phyloP scores from a whole-genome alignment of 805 yeast genomes.

The Saccharomycopsis fermentans region DNA sequence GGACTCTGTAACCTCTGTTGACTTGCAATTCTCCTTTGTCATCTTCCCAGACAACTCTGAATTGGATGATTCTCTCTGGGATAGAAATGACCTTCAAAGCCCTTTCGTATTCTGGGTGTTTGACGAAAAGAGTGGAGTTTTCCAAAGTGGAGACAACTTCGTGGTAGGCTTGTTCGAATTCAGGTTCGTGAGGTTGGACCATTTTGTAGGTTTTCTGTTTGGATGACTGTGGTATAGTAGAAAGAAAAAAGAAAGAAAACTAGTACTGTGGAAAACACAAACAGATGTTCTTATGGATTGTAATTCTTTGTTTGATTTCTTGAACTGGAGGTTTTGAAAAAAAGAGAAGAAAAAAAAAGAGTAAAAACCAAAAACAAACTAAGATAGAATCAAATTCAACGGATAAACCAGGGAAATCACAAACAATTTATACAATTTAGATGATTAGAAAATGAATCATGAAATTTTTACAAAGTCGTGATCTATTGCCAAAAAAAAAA shows the following conservation, averaged over 20 bases:
- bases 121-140: conserved; percentile 81
- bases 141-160: conserved; percentile 82
- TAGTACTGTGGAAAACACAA: not conserved
- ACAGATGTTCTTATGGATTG: not conserved
- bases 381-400: no score
- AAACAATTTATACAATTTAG: not conserved
- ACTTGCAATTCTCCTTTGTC: conserved; percentile 87
- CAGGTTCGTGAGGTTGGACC: conserved; percentile 69
- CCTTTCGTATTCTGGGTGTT: conserved; percentile 83
- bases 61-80: conserved; percentile 93
- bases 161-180: conserved; percentile 96
- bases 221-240: not conserved
- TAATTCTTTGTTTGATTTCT: not conserved
- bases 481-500: not conserved
- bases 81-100: conserved; percentile 84
- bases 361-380: no score
- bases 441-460: not conserved
- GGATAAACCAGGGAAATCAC: not conserved
- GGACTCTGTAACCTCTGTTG: conserved; percentile 96
- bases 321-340: no score
- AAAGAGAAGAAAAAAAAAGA: not conserved
- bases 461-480: not conserved
- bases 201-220: conserved; percentile 1
- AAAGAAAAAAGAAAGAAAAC: not conserved
- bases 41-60: conserved; percentile 97